Base-by-base conservation (phyloP, 2,329 filamentous ascomycete genomes). In the Fusarium domesticum region DNA sequence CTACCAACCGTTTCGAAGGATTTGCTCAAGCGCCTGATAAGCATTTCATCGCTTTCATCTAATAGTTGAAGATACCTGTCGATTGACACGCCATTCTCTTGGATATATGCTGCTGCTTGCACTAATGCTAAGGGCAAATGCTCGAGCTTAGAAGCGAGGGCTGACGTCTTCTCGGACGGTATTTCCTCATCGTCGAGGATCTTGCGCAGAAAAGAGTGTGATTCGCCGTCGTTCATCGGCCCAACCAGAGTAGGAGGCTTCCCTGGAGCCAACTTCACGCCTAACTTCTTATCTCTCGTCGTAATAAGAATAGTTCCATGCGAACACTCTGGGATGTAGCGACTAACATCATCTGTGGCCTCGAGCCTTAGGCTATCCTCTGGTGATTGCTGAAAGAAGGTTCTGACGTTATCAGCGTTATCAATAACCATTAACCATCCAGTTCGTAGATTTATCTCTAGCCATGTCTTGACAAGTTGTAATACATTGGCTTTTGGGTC, bases 71-170 rank as follows among this genome's bases (percentile, higher is more conserved):
- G 12, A 4, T 70, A 70, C 7, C 53, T 23, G 0, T 3, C n/a
- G 8, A 63, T 34, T 0, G 56, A 37, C 5, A 64, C 60, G 0
- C 25, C 39, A 3, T 64, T 67, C 30, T 65, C 57, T 4, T 59
- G 51, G 0, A 70, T 66, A 11, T 66, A 70, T 0, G 65, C 61
- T 1, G 65, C 56, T 6, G 63, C 66, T 41, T 67, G 64, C 28
- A 42, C 59, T 1, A 68, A 40, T 1, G 65, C 65, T 25, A 68
- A 58, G 1, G 65, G 64, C 0, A 68, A 45, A 14, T 61, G 39
- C n/a, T 61, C 57, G 6, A 65, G 51, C 6, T 54, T 50, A 35
- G 51, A 49, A 2, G 58, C 47, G 2, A 65, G 51, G 6, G 32
- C 16, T 35, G n/a, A 5, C n/a, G 7, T 16, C 49, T 43, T 64